These are phyloP conservation scores for Lentinus tigrinus DNA, from an alignment of 768 basidiomycete genomes.

Conservation along the genomic window DNA sequence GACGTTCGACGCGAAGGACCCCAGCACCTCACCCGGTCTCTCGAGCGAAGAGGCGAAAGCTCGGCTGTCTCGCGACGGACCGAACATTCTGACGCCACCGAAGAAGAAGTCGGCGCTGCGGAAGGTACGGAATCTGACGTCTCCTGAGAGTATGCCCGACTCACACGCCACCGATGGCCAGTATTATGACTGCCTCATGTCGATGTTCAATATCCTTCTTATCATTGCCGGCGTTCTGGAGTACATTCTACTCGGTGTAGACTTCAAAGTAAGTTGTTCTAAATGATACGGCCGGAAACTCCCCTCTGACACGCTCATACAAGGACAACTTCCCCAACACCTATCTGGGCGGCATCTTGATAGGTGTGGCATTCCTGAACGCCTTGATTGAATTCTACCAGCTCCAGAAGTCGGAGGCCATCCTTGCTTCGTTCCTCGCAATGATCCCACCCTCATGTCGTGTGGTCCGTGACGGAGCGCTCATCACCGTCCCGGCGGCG, in stretches of 20 bases:
- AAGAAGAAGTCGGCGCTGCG: conserved; percentile 63
- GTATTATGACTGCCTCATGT: conserved; percentile 63
- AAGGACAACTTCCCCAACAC: conserved; percentile 63
- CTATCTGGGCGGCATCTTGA: conserved; percentile 69
- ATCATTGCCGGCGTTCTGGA: conserved; percentile 66
- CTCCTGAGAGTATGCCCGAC: not conserved
- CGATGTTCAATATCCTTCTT: conserved; percentile 65
- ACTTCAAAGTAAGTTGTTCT: conserved; percentile 46
- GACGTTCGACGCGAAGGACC: conserved; percentile 51
- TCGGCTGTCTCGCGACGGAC: conserved; percentile 57
- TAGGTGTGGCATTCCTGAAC: conserved; percentile 66
- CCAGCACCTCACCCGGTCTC: conserved; percentile 50
- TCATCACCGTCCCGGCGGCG: conserved; percentile 56
- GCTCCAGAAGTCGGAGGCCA: conserved; percentile 72
- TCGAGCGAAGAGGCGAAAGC: conserved; percentile 49
- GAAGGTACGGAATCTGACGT: conserved; percentile 42
- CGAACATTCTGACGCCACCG: conserved; percentile 63
- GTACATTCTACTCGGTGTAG: conserved; percentile 61
- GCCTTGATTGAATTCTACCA: conserved; percentile 70
- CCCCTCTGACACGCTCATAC: conserved; percentile 5
- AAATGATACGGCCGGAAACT: not conserved
- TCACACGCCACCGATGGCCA: conserved; percentile 22
- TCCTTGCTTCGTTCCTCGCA: conserved; percentile 68
- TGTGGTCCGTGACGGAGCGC: conserved; percentile 56
- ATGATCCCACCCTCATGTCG: conserved; percentile 72